Evolutionary conservation across 441 rosid genomes (phyloP).

Genomic region (Hypseocharis bilobata): DNA sequence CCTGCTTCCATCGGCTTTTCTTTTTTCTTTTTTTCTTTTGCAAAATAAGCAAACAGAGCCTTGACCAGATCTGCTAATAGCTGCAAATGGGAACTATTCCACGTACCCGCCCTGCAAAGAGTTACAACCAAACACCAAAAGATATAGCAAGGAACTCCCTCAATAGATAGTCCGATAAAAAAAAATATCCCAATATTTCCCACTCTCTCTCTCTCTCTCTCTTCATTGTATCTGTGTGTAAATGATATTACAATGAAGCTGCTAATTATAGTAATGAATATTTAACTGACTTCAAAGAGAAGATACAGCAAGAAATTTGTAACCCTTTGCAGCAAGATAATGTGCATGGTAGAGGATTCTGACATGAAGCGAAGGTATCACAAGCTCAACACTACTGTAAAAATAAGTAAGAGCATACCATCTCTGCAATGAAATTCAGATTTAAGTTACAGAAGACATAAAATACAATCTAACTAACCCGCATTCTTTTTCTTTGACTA

Average conservation of each 20-base stretch:
- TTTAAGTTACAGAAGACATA: constrained; percentile 35
- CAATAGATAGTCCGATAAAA: background rate
- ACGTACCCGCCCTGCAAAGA: too few species aligned
- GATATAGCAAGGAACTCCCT: background rate
- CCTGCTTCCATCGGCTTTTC: too few species aligned
- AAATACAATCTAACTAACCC: constrained; percentile 33
- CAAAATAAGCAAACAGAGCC: too few species aligned
- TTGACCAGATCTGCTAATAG: too few species aligned
- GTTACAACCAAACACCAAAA: too few species aligned
- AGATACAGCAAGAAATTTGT: constrained; percentile 13
- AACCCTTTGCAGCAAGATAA: constrained; percentile 25
- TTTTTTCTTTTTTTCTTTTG: too few species aligned
- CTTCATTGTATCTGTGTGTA: too few species aligned
- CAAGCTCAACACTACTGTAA: constrained; percentile 26
- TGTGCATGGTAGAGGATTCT: constrained; percentile 37
- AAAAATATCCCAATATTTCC: background rate
- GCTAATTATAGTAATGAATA: too few species aligned
- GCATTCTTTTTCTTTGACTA: constrained; percentile 58
- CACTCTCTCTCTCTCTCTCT: background rate
- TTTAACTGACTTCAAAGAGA: background rate
- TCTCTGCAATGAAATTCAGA: constrained; percentile 25
- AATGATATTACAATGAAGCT: too few species aligned
- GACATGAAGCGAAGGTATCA: constrained; percentile 23
- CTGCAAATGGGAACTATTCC: too few species aligned
- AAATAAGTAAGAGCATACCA: constrained; percentile 27